These are phyloP conservation scores for Ophiostoma tasmaniense DNA, from an alignment of 2,329 filamentous ascomycete species.

Conservation along the genomic window DNA sequence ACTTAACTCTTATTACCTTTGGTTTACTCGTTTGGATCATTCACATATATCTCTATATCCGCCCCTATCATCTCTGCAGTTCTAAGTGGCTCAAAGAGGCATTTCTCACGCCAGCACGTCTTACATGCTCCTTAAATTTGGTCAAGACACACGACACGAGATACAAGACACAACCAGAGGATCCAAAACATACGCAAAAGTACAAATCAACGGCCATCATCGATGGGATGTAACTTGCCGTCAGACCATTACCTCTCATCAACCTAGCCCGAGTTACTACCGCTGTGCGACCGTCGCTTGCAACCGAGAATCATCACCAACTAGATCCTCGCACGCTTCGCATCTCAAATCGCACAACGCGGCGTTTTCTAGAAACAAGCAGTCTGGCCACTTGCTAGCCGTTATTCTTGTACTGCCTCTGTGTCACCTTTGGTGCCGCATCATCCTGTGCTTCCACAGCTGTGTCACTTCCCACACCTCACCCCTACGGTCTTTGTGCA, in stretches of 20 bases:
- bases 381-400: slow-evolving; percentile 3
- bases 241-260: neutral
- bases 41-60: neutral
- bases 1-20: neutral
- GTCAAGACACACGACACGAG: neutral
- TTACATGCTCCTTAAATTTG: neutral
- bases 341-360: slow-evolving; percentile 14
- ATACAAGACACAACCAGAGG: neutral
- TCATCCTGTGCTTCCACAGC: slow-evolving; percentile 4
- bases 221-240: neutral
- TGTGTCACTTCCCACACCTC: neutral
- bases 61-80: neutral
- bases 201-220: neutral
- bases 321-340: slow-evolving; percentile 12
- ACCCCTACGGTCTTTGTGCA: neutral
- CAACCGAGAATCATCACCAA: slow-evolving; percentile 15
- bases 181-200: neutral
- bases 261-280: neutral
- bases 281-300: slow-evolving; percentile 13
- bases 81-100: neutral
- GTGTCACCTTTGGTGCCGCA: slow-evolving; percentile 10
- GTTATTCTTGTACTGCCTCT: slow-evolving; percentile 11
- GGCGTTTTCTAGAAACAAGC: slow-evolving; percentile 9
- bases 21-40: neutral
- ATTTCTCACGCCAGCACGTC: neutral